Percentiles rank a stretch among this genome's conserved stretches.
phyloP scores from a whole-genome alignment of 805 yeast species.

The Yamadazyma laniorum region DNA sequence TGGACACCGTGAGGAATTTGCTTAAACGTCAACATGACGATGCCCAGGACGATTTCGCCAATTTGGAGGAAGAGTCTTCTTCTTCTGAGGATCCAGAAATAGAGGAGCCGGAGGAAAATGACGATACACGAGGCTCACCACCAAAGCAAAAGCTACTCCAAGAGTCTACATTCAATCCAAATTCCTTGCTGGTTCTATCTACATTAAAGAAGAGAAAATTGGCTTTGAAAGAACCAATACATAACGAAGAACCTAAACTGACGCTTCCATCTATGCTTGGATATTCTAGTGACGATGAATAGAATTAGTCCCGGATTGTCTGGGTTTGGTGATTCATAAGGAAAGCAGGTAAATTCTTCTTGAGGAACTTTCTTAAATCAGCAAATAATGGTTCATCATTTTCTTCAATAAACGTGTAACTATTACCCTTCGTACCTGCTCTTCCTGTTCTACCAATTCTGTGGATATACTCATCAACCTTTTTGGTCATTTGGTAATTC shows the following conservation, averaged over 20 bases:
- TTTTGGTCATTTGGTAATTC: conserved; percentile 79
- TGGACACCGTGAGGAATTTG: conserved; percentile 50
- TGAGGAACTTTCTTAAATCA: conserved; percentile 50
- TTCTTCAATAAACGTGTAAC: conserved; percentile 68
- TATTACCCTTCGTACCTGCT: conserved; percentile 79
- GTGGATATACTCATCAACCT: conserved; percentile 83
- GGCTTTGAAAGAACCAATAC: too few species aligned
- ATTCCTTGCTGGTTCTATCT: conserved; percentile 15
- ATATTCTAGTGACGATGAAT: conserved; percentile 34
- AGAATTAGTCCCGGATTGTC: conserved; percentile 10
- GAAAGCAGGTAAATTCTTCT: conserved; percentile 33
- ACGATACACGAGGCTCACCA: conserved; percentile 17
- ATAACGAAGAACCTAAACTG: conserved; percentile 10
- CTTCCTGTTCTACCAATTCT: conserved; percentile 96
- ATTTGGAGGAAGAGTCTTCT: conserved; percentile 1
- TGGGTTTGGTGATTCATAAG: conserved; percentile 9
- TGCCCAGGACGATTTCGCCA: too few species aligned
- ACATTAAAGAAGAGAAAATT: conserved; percentile 10
- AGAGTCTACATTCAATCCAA: conserved; percentile 13
- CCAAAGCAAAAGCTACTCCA: conserved; percentile 10
- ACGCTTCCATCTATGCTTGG: conserved; percentile 17
- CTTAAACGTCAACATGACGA: conserved; percentile 18
- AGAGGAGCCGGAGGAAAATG: conserved; percentile 20
- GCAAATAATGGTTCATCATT: conserved; percentile 52
- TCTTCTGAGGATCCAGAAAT: conserved; percentile 11